Base-by-base conservation (phyloP, 2,329 filamentous ascomycete species). In the Alternaria incomplexa region DNA sequence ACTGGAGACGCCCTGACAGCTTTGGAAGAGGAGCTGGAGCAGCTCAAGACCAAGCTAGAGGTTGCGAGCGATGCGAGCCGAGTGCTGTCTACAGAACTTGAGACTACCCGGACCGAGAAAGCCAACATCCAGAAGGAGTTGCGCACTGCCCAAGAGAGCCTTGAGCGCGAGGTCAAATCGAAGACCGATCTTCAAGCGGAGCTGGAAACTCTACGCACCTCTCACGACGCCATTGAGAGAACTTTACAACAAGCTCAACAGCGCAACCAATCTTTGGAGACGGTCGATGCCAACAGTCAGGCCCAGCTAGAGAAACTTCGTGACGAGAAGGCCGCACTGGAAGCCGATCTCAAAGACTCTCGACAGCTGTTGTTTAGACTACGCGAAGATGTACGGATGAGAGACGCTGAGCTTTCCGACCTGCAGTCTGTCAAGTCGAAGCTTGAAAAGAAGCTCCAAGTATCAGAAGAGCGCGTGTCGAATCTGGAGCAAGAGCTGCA, bases 1-100 rank as follows among this genome's bases (percentile, higher is more conserved):
- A 68, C 63, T 0, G 73, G 78, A 45, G 58, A 69, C 25, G 73
- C 73, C 15, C 43, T 77, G n/a, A 56, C 53, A 3, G 66, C 68
- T 8, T 40, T 73, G 46, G 63, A 58, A 20, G 56, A n/a, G 3
- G 70, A 73, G 17, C 25, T 76, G 11, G 56, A 55, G 10, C 56
- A 65, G n/a, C 43, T 77, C 7, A 63, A 72, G 44, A 52, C 58
- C 11, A 66, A 59, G 15, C 54, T 73, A 6, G 56, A 56, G 8
- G 63, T 58, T 13, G 66, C 72, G 20, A 56, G 56, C 13, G 63
- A 72, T 30, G 62, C 58, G 5, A 71, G 67, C 11, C 58, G 61
- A 26, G 61, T 20, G 11, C 46, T 79, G 25, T 59, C 60, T 7
- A 44, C 46, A 10, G 73, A 80, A 20, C 60, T 80, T n/a, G 65